Conservation (phyloP, 108 stramenopile species). For the Fragilariopsis cylindrus region DNA sequence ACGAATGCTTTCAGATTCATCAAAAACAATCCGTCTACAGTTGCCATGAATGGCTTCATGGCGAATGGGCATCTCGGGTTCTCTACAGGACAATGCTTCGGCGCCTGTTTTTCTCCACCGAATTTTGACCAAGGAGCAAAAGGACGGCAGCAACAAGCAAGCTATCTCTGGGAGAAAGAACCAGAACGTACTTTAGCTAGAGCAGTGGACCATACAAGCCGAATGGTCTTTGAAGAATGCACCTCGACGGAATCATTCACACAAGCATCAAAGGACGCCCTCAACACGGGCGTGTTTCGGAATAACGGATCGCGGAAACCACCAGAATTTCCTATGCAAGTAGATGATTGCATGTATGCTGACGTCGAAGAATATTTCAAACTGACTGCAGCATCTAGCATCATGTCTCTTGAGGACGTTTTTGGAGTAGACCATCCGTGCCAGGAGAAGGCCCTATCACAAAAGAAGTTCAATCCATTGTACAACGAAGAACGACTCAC, state of each 20-base stretch:
- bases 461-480: neutral
- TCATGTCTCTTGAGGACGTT: conserved; percentile 5
- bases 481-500: conserved; percentile 8
- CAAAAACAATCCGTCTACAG: conserved; percentile 17
- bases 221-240: neutral
- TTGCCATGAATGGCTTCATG: conserved; percentile 7
- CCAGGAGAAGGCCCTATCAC: neutral
- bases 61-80: neutral
- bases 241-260: neutral
- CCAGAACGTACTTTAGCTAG: neutral
- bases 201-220: neutral
- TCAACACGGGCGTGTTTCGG: conserved; percentile 7
- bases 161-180: conserved; percentile 9
- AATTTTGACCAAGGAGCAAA: conserved; percentile 4
- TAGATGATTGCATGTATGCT: conserved; percentile 17
- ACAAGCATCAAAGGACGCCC: neutral
- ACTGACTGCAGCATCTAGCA: conserved; percentile 14
- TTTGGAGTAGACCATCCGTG: conserved; percentile 2
- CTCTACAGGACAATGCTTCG: conserved; percentile 18
- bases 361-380: neutral
- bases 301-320: neutral
- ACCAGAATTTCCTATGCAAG: conserved; percentile 7
- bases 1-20: conserved; percentile 6
- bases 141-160: conserved; percentile 4
- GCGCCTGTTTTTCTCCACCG: conserved; percentile 8